A percentile compares a stretch with the other conserved stretches of the same genome.
These are phyloP conservation scores for Tolypocladium amazonense DNA, from an alignment of 2,329 filamentous ascomycete genomes.

Conservation along the genomic window DNA sequence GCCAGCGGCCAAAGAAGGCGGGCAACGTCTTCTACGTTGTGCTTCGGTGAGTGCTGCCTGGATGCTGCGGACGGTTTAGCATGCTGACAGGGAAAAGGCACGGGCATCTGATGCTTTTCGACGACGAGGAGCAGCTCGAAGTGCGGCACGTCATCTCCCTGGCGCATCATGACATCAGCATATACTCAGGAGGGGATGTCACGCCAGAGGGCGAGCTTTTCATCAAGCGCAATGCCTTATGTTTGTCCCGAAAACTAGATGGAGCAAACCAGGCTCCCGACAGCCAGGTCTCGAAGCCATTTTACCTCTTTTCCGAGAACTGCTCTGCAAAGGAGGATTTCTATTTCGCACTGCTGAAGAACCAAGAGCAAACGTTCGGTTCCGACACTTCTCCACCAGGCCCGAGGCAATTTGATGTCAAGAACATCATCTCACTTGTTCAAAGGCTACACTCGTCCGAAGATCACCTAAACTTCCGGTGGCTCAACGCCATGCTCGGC, in stretches of 20 bases:
- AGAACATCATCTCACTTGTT: slow-evolving; percentile 80
- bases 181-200: slow-evolving; percentile 67
- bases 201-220: slow-evolving; percentile 90
- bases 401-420: slow-evolving; percentile 68
- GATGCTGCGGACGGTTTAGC: neutral
- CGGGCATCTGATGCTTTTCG: slow-evolving; percentile 94
- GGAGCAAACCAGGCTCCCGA: slow-evolving; percentile 45
- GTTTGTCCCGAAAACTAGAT: slow-evolving; percentile 56
- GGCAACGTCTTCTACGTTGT: slow-evolving; percentile 93
- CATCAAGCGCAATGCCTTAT: slow-evolving; percentile 87
- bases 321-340: slow-evolving; percentile 97
- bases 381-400: slow-evolving; percentile 47
- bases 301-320: slow-evolving; percentile 91
- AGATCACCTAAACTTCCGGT: slow-evolving; percentile 80
- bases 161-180: slow-evolving; percentile 72
- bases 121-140: slow-evolving; percentile 89
- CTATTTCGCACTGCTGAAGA: slow-evolving; percentile 83
- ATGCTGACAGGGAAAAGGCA: slow-evolving; percentile 43
- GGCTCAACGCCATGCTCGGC: slow-evolving; percentile 87
- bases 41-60: slow-evolving; percentile 49
- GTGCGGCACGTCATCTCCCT: slow-evolving; percentile 93
- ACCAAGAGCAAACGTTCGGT: slow-evolving; percentile 60
- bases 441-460: slow-evolving; percentile 86
- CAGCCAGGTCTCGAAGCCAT: slow-evolving; percentile 59
- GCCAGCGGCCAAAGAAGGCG: slow-evolving; percentile 50